These are phyloP conservation scores for Basipetospora sp. DNA, from an alignment of 2,329 filamentous ascomycete species.

Conservation along the genomic window DNA sequence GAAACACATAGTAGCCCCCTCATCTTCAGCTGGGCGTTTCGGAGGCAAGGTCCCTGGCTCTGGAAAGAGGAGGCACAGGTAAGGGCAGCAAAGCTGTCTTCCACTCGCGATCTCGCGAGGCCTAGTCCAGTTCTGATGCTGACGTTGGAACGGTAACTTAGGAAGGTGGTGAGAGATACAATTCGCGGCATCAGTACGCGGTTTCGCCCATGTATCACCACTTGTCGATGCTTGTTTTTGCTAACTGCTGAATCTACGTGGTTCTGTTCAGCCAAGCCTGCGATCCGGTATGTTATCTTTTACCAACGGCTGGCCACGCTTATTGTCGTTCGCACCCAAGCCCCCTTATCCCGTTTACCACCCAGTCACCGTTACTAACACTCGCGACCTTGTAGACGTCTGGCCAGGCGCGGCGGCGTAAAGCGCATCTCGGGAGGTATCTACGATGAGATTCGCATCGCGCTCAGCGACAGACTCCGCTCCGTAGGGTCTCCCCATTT, in stretches of 20 bases:
- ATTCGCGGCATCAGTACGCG: constrained; percentile 33
- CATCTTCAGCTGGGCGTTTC: neutral
- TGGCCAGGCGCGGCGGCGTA: constrained; percentile 63
- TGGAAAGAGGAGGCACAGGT: neutral
- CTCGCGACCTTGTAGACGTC: constrained; percentile 30
- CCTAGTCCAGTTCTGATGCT: no score
- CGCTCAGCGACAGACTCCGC: constrained; percentile 34
- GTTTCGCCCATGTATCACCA: no score
- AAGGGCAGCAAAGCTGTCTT: neutral
- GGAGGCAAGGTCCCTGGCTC: neutral
- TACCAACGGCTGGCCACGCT: no score
- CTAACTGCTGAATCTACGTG: no score
- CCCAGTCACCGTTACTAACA: neutral
- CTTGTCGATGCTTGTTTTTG: constrained; percentile 9
- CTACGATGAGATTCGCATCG: constrained; percentile 45
- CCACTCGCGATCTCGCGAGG: no score
- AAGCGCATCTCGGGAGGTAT: constrained; percentile 54
- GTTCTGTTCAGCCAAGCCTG: constrained; percentile 32
- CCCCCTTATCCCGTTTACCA: no score
- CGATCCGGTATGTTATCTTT: constrained; percentile 31
- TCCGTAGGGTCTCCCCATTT: constrained; percentile 21
- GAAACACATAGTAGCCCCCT: neutral
- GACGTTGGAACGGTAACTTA: constrained; percentile 10
- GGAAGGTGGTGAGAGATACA: constrained; percentile 33
- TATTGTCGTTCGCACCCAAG: no score